These are phyloP conservation scores for Plicaturopsis crispa DNA, from an alignment of 768 basidiomycete genomes.

Conservation along the genomic window DNA sequence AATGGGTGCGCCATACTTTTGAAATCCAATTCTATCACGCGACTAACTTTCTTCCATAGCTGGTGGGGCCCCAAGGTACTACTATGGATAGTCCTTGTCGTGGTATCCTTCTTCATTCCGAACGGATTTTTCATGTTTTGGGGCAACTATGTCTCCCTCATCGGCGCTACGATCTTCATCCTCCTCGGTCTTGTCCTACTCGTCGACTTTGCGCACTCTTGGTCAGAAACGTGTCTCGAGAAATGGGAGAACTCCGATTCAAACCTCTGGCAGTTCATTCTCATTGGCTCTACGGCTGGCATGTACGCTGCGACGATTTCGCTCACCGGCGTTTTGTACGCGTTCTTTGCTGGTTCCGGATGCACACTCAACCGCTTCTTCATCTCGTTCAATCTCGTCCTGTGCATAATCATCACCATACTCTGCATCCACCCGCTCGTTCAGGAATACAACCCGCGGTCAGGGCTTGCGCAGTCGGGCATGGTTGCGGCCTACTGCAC, in stretches of 20 bases:
- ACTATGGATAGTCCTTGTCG: constrained; percentile 77
- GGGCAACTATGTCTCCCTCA: constrained; percentile 87
- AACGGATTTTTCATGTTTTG: constrained; percentile 98
- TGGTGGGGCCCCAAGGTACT: constrained; percentile 99
- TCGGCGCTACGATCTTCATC: constrained; percentile 93
- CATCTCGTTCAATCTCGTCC: constrained; percentile 87
- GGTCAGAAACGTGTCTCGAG: constrained; percentile 95
- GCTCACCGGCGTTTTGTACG: constrained; percentile 83
- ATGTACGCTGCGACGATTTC: constrained; percentile 83
- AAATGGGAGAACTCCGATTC: constrained; percentile 90
- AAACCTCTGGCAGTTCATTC: constrained; percentile 92
- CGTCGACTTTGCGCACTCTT: constrained; percentile 97
- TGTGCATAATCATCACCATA: constrained; percentile 73
- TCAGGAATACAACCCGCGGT: constrained; percentile 90
- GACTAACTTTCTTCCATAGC: constrained; percentile 28
- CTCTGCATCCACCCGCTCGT: constrained; percentile 78
- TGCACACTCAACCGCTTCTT: constrained; percentile 96
- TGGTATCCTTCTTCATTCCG: constrained; percentile 88
- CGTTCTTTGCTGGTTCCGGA: constrained; percentile 80
- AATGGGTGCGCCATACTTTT: constrained; percentile 62
- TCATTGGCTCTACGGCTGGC: constrained; percentile 85
- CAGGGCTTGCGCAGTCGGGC: constrained; percentile 88
- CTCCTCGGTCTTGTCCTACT: constrained; percentile 94
- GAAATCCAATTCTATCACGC: constrained; percentile 2
- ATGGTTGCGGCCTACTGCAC: constrained; percentile 99